A percentile compares a stretch with the other conserved stretches of the same genome.
Conservation (phyloP, 371 early-diverging fungal genomes). For the Vairimorpha apis region DNA sequence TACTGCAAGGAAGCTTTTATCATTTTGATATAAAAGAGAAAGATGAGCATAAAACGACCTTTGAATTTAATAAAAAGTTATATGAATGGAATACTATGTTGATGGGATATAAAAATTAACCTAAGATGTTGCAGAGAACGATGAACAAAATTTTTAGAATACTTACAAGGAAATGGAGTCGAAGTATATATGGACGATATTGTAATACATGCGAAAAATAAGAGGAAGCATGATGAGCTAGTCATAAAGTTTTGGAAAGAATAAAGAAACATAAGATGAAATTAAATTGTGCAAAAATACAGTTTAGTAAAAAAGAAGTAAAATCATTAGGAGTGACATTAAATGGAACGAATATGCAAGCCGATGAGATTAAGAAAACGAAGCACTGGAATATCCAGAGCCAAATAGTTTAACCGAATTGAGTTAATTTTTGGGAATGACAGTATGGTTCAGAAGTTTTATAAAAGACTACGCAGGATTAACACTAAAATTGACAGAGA, state of each 20-base stretch:
- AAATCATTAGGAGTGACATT: conserved; percentile 31
- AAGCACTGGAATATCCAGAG: conserved; percentile 5
- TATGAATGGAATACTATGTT: conserved; percentile 46
- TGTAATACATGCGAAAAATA: conserved; percentile 14
- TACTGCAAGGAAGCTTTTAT: conserved; percentile 1
- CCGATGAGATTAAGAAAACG: conserved; percentile 22
- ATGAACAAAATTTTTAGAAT: conserved; percentile 40
- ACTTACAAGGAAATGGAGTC: background rate
- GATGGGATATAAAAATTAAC: conserved; percentile 43
- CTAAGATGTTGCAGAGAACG: conserved; percentile 37
- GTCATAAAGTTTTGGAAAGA: conserved; percentile 7
- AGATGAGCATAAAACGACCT: conserved; percentile 1
- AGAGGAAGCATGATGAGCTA: conserved; percentile 22
- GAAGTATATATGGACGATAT: conserved; percentile 33
- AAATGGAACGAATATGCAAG: conserved; percentile 7
- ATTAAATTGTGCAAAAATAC: conserved; percentile 21
- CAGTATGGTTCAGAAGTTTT: background rate
- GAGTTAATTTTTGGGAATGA: conserved; percentile 4
- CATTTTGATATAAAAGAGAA: conserved; percentile 14
- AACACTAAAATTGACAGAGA: conserved; percentile 4
- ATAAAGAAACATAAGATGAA: conserved; percentile 1
- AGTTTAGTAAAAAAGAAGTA: conserved; percentile 3
- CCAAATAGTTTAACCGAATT: background rate
- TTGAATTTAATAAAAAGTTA: conserved; percentile 12
- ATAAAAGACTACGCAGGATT: conserved; percentile 13